These are phyloP conservation scores for Plasmodium knowlesi DNA, from an alignment of 169 alveolate genomes.

Conservation along the genomic window DNA sequence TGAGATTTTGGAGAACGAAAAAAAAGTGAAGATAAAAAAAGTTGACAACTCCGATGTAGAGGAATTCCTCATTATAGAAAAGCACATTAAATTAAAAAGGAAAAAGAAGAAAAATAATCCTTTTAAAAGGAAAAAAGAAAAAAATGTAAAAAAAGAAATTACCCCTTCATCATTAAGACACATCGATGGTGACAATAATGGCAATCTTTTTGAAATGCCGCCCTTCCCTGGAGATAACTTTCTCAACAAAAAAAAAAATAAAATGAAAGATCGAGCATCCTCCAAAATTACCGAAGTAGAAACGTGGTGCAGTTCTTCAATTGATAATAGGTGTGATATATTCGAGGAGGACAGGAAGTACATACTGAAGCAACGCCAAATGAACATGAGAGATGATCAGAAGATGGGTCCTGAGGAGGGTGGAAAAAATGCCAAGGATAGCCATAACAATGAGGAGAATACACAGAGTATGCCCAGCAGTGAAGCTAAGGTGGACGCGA, in stretches of 20 bases:
- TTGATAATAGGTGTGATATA: slow-evolving; percentile 34
- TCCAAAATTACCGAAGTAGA: slow-evolving; percentile 37
- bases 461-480: not conserved
- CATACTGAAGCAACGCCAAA: slow-evolving; percentile 13
- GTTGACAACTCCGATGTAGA: slow-evolving; percentile 56
- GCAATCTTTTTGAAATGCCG: not conserved
- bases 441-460: not conserved
- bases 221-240: not conserved
- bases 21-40: slow-evolving; percentile 46
- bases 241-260: slow-evolving; percentile 14
- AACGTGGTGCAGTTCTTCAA: slow-evolving; percentile 72
- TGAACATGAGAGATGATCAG: not conserved
- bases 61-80: slow-evolving; percentile 57
- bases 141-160: not conserved
- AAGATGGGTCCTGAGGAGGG: not conserved
- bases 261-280: slow-evolving; percentile 14
- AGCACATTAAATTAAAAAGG: slow-evolving; percentile 16
- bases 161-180: not conserved
- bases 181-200: not conserved
- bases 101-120: slow-evolving; percentile 7
- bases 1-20: slow-evolving; percentile 39
- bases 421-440: not conserved
- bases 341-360: slow-evolving; percentile 49
- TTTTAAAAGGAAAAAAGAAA: not conserved
- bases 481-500: not conserved